A percentile compares a stretch with the other conserved stretches of the same genome.
These are phyloP conservation scores for Hemileia vastatrix DNA, from an alignment of 1,284 basidiomycete genomes.

Conservation along the genomic window DNA sequence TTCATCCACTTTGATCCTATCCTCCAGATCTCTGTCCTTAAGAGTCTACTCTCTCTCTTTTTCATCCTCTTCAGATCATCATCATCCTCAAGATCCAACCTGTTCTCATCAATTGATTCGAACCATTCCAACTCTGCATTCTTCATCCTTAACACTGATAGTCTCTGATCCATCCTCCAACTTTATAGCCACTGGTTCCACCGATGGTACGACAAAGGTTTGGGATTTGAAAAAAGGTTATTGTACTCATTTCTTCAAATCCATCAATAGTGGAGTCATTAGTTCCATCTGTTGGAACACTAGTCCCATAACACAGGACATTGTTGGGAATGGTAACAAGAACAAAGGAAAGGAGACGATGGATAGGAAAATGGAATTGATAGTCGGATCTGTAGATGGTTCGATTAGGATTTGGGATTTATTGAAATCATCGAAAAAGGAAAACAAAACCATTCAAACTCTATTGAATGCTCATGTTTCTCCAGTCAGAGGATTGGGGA, in stretches of 20 bases:
- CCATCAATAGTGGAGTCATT: conserved; percentile 93
- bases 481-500: conserved; percentile 77
- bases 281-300: too few species aligned
- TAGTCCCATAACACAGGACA: too few species aligned
- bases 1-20: too few species aligned
- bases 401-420: conserved; percentile 83
- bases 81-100: not conserved
- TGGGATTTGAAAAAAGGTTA: conserved; percentile 84
- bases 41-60: too few species aligned
- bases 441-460: conserved; percentile 51
- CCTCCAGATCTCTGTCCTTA: conserved; percentile 49
- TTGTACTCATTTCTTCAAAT: conserved; percentile 86
- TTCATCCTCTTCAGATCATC: conserved; percentile 26
- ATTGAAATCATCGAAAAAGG: conserved; percentile 56
- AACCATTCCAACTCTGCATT: conserved; percentile 72
- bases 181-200: conserved; percentile 85
- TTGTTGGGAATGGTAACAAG: too few species aligned
- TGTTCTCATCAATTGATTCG: not conserved
- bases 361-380: conserved; percentile 23
- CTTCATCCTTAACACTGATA: conserved; percentile 84
- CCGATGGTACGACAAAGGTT: conserved; percentile 92
- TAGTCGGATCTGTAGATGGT: conserved; percentile 53
- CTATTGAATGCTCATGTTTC: conserved; percentile 76
- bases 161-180: conserved; percentile 73
- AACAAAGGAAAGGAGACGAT: conserved; percentile 60